Percentiles rank a stretch among this genome's conserved stretches.
phyloP scores from a whole-genome alignment of 805 yeast species.

The Pichia cephalocereana region DNA sequence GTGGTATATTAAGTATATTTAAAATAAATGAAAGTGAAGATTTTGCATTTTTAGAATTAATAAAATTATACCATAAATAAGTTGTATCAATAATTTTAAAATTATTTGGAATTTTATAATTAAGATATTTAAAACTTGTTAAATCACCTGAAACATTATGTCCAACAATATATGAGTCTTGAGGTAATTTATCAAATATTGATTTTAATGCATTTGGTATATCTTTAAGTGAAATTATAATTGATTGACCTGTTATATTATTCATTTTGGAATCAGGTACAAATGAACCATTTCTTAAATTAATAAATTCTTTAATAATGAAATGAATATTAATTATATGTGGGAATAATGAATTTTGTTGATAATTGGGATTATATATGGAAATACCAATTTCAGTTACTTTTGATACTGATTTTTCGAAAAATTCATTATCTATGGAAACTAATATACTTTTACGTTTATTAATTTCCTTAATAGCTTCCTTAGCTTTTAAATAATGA shows the following conservation, averaged over 20 bases:
- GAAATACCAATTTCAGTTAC: constrained; percentile 25
- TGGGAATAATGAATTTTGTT: constrained; percentile 22
- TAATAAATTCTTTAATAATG: constrained; percentile 16
- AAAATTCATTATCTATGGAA: constrained; percentile 23
- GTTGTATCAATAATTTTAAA: constrained; percentile 24
- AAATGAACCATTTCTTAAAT: constrained; percentile 15
- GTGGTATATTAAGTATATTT: constrained; percentile 21
- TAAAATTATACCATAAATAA: constrained; percentile 19
- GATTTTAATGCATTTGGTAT: constrained; percentile 11
- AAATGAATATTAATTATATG: constrained; percentile 23
- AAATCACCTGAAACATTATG: constrained; percentile 23
- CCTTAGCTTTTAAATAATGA: constrained; percentile 14
- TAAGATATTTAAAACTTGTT: constrained; percentile 11
- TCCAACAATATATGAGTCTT: constrained; percentile 20
- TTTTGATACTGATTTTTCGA: constrained; percentile 10
- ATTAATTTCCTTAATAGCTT: constrained; percentile 18
- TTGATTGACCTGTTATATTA: constrained; percentile 23
- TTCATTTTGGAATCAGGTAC: constrained; percentile 22
- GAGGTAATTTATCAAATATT: constrained; percentile 11
- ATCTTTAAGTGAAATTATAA: constrained; percentile 11
- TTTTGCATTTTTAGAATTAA: constrained; percentile 8
- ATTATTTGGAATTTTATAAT: constrained; percentile 11
- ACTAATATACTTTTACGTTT: constrained; percentile 15
- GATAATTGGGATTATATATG: constrained; percentile 24
- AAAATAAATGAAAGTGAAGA: constrained; percentile 18